A percentile compares a stretch with the other conserved stretches of the same genome.
phyloP scores from a whole-genome alignment of 2,329 filamentous ascomycete genomes.

The Coccinonectria pachysandricola region DNA sequence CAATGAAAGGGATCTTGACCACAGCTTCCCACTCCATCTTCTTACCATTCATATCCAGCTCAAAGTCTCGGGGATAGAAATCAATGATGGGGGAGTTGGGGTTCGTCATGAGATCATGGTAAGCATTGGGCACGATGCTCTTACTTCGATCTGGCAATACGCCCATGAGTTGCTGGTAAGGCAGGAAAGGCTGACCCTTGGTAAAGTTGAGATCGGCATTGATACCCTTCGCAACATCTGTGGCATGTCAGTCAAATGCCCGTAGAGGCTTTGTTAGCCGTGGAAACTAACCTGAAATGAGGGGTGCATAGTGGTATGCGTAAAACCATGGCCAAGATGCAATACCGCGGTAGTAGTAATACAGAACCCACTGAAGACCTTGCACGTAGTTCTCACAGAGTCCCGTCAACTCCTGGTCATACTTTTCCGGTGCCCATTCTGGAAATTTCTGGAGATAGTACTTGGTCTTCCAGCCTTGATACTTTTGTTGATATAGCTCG shows the following conservation, averaged over 20 bases:
- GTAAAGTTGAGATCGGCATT: slow-evolving; percentile 83
- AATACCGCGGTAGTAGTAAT: slow-evolving; percentile 95
- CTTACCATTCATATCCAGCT: slow-evolving; percentile 98
- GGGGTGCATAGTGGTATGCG: slow-evolving; percentile 88
- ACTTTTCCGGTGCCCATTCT: slow-evolving; percentile 72
- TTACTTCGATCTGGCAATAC: slow-evolving; percentile 96
- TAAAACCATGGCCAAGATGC: slow-evolving; percentile 99
- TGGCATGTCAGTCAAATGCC: slow-evolving; percentile 29
- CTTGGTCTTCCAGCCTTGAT: slow-evolving; percentile 84
- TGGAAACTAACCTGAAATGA: slow-evolving; percentile 63
- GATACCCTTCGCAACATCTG: slow-evolving; percentile 81
- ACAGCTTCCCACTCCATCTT: slow-evolving; percentile 99
- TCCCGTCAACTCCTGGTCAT: slow-evolving; percentile 63
- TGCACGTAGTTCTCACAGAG: slow-evolving; percentile 95
- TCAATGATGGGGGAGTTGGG: slow-evolving; percentile 88
- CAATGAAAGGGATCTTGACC: slow-evolving; percentile 97
- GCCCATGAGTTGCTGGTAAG: slow-evolving; percentile 96
- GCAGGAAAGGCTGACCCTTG: slow-evolving; percentile 87
- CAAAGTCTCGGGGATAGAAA: slow-evolving; percentile 95
- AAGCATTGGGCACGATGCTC: slow-evolving; percentile 79
- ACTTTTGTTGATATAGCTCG: slow-evolving; percentile 81
- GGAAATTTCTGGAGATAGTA: slow-evolving; percentile 87
- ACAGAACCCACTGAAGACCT: slow-evolving; percentile 94
- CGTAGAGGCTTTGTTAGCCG: slow-evolving; percentile 23
- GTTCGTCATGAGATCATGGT: slow-evolving; percentile 88